Conservation (phyloP, 345 rosid species). For the Moringa oleifera region DNA sequence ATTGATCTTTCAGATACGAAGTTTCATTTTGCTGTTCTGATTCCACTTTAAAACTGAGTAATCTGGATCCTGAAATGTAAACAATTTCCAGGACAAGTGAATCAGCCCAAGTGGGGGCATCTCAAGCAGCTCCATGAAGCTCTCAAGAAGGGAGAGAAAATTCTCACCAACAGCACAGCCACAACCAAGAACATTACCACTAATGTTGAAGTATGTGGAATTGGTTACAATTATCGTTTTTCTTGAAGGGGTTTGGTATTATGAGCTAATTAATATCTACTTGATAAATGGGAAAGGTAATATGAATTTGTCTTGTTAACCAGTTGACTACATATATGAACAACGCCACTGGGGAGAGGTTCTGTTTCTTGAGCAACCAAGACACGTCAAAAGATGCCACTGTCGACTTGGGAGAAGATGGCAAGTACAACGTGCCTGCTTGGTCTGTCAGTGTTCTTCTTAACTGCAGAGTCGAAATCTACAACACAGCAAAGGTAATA, state of each 20-base stretch:
- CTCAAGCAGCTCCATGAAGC: slow-evolving; percentile 59
- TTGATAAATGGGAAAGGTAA: neutral
- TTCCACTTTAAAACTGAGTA: neutral
- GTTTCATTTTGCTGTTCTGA: neutral
- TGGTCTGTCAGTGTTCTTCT: slow-evolving; percentile 68
- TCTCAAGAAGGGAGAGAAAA: slow-evolving; percentile 42
- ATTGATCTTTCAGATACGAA: neutral
- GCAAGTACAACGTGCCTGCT: slow-evolving; percentile 32
- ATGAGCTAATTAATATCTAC: too few relatives aligned
- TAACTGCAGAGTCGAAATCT: slow-evolving; percentile 40
- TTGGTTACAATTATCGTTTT: too few relatives aligned
- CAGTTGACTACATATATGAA: slow-evolving; percentile 30
- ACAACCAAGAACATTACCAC: slow-evolving; percentile 33
- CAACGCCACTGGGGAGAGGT: slow-evolving; percentile 24
- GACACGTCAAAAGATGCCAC: slow-evolving; percentile 35
- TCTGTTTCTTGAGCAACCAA: slow-evolving; percentile 55
- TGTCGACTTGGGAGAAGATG: slow-evolving; percentile 33
- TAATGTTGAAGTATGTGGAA: slow-evolving; percentile 21
- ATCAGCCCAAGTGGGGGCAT: slow-evolving; percentile 78
- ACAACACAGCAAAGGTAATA: slow-evolving; percentile 49
- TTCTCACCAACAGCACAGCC: slow-evolving; percentile 48
- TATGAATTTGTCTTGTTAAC: neutral
- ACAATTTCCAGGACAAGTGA: slow-evolving; percentile 37
- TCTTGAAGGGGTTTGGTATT: too few relatives aligned
- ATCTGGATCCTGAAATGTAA: neutral